Evolutionary conservation across 1,139 yeast species (phyloP).

Genomic region (Debaryomyces coudertii): DNA sequence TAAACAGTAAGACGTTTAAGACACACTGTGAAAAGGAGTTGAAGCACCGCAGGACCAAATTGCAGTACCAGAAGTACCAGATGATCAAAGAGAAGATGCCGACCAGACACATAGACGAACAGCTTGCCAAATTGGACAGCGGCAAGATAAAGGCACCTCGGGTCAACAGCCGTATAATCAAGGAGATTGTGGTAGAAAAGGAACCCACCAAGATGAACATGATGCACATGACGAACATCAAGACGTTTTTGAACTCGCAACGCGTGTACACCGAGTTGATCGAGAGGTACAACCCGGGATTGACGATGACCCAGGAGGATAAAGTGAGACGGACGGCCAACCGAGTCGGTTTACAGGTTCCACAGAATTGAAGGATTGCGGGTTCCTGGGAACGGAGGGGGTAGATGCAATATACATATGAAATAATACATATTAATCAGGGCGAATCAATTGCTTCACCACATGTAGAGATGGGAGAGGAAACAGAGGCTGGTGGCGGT

Average conservation of each 20-base stretch:
- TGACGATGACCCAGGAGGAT: constrained; percentile 75
- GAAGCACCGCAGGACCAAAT: constrained; percentile 53
- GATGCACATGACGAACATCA: constrained; percentile 51
- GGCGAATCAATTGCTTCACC: too few species aligned
- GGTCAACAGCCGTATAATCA: constrained; percentile 26
- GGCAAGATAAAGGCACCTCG: constrained; percentile 22
- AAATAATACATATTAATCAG: constrained; percentile 4
- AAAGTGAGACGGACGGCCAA: constrained; percentile 79
- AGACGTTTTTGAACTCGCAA: constrained; percentile 67
- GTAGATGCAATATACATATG: constrained; percentile 1
- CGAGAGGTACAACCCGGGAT: constrained; percentile 86
- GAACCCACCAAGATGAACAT: constrained; percentile 15
- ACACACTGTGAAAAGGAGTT: constrained; percentile 48
- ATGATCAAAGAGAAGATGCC: constrained; percentile 45
- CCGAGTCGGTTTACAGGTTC: constrained; percentile 69
- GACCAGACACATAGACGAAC: constrained; percentile 33
- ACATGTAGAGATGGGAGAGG: not conserved
- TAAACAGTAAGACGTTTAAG: constrained; percentile 45
- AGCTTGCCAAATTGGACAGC: constrained; percentile 31
- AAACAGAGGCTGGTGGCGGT: too few species aligned
- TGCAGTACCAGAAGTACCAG: constrained; percentile 59
- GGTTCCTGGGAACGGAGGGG: too few species aligned
- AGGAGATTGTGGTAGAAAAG: constrained; percentile 29
- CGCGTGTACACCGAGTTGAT: constrained; percentile 76
- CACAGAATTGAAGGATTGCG: constrained; percentile 23